Base-by-base conservation (phyloP, 2,329 filamentous ascomycete species). In the Endothia cerciana region DNA sequence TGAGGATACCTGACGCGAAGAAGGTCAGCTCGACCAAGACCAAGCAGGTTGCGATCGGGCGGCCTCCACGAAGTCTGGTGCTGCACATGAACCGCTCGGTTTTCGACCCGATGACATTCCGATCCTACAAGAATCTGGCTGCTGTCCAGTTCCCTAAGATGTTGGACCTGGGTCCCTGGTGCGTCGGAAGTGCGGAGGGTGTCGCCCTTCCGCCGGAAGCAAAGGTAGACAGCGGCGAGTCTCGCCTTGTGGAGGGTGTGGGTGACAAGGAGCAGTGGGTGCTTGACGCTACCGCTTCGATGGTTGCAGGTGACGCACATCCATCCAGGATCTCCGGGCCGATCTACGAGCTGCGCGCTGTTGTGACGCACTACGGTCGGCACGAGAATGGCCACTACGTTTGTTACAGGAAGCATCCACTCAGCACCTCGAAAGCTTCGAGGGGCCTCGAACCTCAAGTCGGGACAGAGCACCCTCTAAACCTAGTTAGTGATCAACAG, bases 371-470 rank as follows among this genome's bases (percentile, higher is more conserved):
- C 74, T 92, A 91, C 68, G 95, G 95, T 4, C 85, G 91, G 40
- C 95, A 98, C 75, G 93, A 97, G 69, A 97, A 97, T 72, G 95
- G 95, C 0, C 95, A 99, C 78, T 98, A 99, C 72, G 89, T 97
- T 47, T 97, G 93, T 75, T 97, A 95, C 76, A 86, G 92, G 61
- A 91, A 90, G 72, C 90, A 93, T 72, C 82, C 87, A 28, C 72
- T 74, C 10, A 91, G 90, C 72, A 89, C 92, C 72, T 83, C 86
- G 19, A 73, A 74, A 11, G 66, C 69, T 40, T 71, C 49, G 17
- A 36, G 25, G 28, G 25, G 28, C n/a, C 15, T 47, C 30, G 47
- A 47, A 51, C 61, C 66, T 6, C 65, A 69, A 10, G 69, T 66
- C 4, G 59, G 62, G 30, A 38, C n/a, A 68, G 63, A 70, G 28